Percentiles rank a stretch among this genome's conserved stretches.
phyloP scores from a whole-genome alignment of 2,329 filamentous ascomycete species.

The Cucurbitaria berberidis region DNA sequence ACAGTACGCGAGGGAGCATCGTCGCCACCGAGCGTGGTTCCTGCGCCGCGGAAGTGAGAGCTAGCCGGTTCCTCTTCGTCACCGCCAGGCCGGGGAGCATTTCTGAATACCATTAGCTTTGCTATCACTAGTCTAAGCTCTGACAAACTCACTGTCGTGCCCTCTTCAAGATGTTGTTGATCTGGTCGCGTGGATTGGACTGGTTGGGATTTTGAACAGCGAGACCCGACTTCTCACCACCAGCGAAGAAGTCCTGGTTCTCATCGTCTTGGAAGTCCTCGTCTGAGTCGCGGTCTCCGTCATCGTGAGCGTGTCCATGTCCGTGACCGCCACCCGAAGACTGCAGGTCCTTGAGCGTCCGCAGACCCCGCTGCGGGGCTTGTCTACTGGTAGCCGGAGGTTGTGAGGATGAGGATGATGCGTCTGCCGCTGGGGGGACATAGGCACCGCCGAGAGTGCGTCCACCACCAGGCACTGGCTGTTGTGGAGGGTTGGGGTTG shows the following conservation, averaged over 20 bases:
- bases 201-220: conserved; percentile 70
- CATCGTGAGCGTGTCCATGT: conserved; percentile 55
- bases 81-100: conserved; percentile 63
- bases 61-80: conserved; percentile 59
- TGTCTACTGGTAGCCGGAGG: conserved; percentile 30
- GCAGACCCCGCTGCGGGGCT: conserved; percentile 45
- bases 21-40: conserved; percentile 79
- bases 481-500: conserved; percentile 26
- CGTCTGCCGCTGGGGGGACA: conserved; percentile 33
- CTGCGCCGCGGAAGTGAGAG: conserved; percentile 70
- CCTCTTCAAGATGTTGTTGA: conserved; percentile 57
- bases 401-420: conserved; percentile 36
- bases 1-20: conserved; percentile 73
- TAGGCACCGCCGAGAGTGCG: conserved; percentile 47
- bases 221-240: conserved; percentile 82
- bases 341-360: conserved; percentile 56
- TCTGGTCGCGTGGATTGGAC: conserved; percentile 55
- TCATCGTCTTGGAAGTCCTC: conserved; percentile 66
- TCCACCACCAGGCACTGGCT: conserved; percentile 39
- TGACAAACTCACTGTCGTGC: conserved; percentile 49
- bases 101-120: conserved; percentile 54
- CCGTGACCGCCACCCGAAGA: conserved; percentile 44
- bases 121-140: neutral
- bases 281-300: conserved; percentile 62
- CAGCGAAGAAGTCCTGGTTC: conserved; percentile 75